Evolutionary conservation across 164 flowering plant species (phyloP).

Genomic region (Magnolia officinalis): DNA sequence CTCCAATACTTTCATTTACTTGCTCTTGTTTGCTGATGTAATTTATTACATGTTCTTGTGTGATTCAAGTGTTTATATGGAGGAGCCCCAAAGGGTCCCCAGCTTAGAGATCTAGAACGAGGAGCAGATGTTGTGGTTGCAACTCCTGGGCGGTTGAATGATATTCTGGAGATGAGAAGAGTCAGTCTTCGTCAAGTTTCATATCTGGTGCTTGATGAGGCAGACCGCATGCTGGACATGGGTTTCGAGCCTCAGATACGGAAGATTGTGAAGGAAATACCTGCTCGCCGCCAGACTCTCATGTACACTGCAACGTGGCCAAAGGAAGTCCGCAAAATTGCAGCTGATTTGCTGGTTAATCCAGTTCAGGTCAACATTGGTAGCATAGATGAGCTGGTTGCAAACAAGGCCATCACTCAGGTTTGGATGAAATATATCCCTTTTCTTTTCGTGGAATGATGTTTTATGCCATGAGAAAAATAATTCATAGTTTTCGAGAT

Average conservation of each 20-base stretch:
- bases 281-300: constrained; percentile 80
- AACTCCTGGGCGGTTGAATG: constrained; percentile 92
- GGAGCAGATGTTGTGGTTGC: constrained; percentile 89
- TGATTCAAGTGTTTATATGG: constrained; percentile 72
- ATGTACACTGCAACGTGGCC: constrained; percentile 99
- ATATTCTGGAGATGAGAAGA: constrained; percentile 77
- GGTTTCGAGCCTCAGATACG: constrained; percentile 96
- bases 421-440: constrained; percentile 19
- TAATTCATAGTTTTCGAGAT: too few species aligned
- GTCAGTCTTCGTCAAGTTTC: constrained; percentile 74
- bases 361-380: constrained; percentile 95
- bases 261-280: constrained; percentile 80
- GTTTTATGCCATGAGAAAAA: neutral
- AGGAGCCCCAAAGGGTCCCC: constrained; percentile 92
- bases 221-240: constrained; percentile 98
- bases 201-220: constrained; percentile 88
- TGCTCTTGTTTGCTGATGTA: neutral
- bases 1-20: neutral
- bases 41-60: neutral
- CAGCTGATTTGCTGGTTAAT: constrained; percentile 76
- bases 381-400: constrained; percentile 81
- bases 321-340: constrained; percentile 84
- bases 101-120: constrained; percentile 63
- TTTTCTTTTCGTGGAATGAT: neutral
- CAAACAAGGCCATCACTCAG: constrained; percentile 93